Evolutionary conservation across 2,329 filamentous ascomycete genomes (phyloP).

Genomic region (Colletotrichum salicis): DNA sequence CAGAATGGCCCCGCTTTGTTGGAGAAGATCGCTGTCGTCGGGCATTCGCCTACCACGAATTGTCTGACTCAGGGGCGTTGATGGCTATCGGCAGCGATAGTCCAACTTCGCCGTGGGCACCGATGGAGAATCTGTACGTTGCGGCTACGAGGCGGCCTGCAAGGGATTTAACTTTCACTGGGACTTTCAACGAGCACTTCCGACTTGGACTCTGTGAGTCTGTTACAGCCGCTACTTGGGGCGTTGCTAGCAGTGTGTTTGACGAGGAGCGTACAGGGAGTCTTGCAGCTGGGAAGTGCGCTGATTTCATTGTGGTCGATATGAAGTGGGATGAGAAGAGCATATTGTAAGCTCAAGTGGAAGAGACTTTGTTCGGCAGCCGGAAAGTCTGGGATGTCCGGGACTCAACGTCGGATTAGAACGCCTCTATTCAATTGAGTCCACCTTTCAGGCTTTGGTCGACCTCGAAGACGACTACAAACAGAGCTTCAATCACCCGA

Average conservation of each 20-base stretch:
- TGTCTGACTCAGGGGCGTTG: constrained; percentile 62
- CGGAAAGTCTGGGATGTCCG: constrained; percentile 47
- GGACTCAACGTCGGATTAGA: not conserved
- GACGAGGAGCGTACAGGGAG: constrained; percentile 64
- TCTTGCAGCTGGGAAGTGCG: constrained; percentile 61
- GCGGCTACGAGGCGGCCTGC: constrained; percentile 68
- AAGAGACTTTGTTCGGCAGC: constrained; percentile 66
- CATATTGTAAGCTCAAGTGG: constrained; percentile 57
- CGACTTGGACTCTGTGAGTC: constrained; percentile 64
- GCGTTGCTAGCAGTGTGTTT: constrained; percentile 68
- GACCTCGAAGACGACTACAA: no score
- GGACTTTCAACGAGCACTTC: constrained; percentile 63
- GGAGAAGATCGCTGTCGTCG: constrained; percentile 64
- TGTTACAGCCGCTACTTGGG: constrained; percentile 63
- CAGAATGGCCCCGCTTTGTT: constrained; percentile 69
- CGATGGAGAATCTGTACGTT: constrained; percentile 67
- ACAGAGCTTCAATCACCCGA: not conserved
- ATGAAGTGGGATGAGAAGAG: constrained; percentile 59
- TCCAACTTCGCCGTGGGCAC: constrained; percentile 66
- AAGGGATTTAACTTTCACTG: constrained; percentile 54
- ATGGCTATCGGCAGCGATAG: constrained; percentile 69
- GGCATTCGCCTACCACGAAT: constrained; percentile 73
- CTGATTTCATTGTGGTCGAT: constrained; percentile 67
- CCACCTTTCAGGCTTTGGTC: no score
- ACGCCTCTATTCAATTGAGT: no score